phyloP scores from a whole-genome alignment of 176 grass and related monocot species.

The Aegilops sharonensis region DNA sequence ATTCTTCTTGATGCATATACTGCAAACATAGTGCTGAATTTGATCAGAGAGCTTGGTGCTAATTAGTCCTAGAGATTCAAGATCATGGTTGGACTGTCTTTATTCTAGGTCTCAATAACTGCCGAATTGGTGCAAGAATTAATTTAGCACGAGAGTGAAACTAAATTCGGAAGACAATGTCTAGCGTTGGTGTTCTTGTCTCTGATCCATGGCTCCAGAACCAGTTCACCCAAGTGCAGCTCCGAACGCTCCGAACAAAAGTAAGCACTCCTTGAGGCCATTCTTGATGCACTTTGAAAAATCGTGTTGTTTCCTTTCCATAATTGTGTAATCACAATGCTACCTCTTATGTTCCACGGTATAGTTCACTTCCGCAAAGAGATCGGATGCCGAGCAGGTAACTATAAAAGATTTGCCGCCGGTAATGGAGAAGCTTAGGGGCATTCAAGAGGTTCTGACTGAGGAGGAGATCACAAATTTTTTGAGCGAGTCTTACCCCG shows the following conservation, averaged over 20 bases:
- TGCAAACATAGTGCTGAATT: neutral
- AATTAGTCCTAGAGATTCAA: neutral
- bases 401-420: conserved; percentile 68
- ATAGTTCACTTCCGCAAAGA: conserved; percentile 57
- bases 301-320: neutral
- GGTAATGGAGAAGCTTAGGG: conserved; percentile 77
- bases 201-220: conserved; percentile 89
- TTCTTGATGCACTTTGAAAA: neutral
- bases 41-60: neutral
- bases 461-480: conserved; percentile 57
- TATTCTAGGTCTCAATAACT: neutral
- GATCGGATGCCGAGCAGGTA: conserved; percentile 44
- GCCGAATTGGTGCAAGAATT: neutral
- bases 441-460: conserved; percentile 67
- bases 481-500: conserved; percentile 59
- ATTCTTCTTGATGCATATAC: neutral
- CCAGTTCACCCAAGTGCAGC: conserved; percentile 98
- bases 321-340: neutral
- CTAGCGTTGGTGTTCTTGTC: conserved; percentile 73
- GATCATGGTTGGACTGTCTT: neutral
- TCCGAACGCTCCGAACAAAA: conserved; percentile 78
- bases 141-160: neutral
- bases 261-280: conserved; percentile 28
- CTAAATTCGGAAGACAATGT: conserved; percentile 50
- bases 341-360: neutral